Conservation (phyloP, 179 eudicot genomes). For the Silene coronaria region DNA sequence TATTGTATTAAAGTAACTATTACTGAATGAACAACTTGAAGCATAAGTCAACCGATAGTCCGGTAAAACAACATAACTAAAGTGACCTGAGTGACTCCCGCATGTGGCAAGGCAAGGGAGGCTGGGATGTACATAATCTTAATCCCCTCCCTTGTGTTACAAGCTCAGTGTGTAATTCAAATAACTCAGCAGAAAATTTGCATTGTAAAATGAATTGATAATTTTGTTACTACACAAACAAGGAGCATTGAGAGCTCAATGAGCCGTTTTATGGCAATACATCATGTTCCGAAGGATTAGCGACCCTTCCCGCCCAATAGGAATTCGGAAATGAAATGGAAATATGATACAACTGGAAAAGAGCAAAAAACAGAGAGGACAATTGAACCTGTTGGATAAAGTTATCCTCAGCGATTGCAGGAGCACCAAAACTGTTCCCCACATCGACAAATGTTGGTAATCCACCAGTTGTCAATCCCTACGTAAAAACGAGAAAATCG, state of each 20-base stretch:
- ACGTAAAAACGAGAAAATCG: conserved; percentile 19
- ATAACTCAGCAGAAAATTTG: background rate
- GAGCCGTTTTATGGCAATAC: background rate
- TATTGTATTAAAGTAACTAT: background rate
- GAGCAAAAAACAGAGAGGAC: conserved; percentile 8
- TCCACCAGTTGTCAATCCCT: conserved; percentile 99
- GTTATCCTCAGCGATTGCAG: conserved; percentile 92
- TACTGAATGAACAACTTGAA: background rate
- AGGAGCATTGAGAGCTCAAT: background rate
- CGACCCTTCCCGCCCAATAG: background rate
- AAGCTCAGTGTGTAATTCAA: background rate
- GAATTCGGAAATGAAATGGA: background rate
- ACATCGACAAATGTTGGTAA: conserved; percentile 94
- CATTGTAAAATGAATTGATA: background rate
- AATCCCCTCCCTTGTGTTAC: background rate
- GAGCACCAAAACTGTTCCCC: conserved; percentile 98
- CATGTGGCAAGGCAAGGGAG: background rate
- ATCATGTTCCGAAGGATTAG: background rate
- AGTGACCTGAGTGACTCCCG: background rate
- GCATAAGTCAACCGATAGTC: background rate
- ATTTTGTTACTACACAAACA: background rate
- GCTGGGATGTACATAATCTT: background rate
- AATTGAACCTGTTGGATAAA: conserved; percentile 64
- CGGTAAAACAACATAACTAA: background rate
- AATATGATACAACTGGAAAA: background rate